Conservation (phyloP, 75 land plant species). For the Cupressus sempervirens region DNA sequence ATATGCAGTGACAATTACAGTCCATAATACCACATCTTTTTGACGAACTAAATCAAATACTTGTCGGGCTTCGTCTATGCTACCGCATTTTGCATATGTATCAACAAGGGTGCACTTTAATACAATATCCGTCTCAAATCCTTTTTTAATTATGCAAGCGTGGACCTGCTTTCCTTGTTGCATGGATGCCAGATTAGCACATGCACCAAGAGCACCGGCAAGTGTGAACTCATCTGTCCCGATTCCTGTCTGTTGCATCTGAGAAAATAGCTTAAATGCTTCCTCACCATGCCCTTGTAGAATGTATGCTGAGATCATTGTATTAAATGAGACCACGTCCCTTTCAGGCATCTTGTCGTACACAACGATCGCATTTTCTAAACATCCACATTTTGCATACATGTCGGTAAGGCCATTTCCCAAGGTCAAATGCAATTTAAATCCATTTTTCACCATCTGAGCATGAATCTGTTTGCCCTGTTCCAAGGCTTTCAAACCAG, state of each 20-base stretch:
- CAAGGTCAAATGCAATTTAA: conserved; percentile 1
- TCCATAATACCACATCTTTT: conserved; percentile 16
- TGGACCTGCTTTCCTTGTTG: conserved; percentile 20
- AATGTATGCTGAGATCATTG: conserved; percentile 18
- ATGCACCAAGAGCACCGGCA: conserved; percentile 10
- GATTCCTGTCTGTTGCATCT: conserved; percentile 8
- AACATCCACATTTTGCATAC: conserved; percentile 21
- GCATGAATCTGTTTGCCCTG: conserved; percentile 17
- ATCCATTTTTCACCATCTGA: conserved; percentile 8
- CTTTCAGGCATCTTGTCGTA: conserved; percentile 12
- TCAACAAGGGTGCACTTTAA: conserved; percentile 19
- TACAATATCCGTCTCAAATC: background rate
- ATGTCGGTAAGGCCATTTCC: conserved; percentile 20
- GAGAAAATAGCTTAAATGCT: conserved; percentile 12
- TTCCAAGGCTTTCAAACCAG: conserved; percentile 4
- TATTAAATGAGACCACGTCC: conserved; percentile 12
- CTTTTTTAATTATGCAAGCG: conserved; percentile 8
- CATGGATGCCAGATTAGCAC: conserved; percentile 13
- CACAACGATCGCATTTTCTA: conserved; percentile 11
- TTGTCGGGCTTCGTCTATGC: conserved; percentile 19
- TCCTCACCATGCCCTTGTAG: conserved; percentile 10
- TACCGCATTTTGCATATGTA: conserved; percentile 66
- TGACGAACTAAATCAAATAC: conserved; percentile 13
- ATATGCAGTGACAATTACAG: conserved; percentile 16
- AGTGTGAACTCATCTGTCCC: conserved; percentile 1